Conservation (phyloP, 2,329 filamentous ascomycete species). For the Scedosporium minutisporum region DNA sequence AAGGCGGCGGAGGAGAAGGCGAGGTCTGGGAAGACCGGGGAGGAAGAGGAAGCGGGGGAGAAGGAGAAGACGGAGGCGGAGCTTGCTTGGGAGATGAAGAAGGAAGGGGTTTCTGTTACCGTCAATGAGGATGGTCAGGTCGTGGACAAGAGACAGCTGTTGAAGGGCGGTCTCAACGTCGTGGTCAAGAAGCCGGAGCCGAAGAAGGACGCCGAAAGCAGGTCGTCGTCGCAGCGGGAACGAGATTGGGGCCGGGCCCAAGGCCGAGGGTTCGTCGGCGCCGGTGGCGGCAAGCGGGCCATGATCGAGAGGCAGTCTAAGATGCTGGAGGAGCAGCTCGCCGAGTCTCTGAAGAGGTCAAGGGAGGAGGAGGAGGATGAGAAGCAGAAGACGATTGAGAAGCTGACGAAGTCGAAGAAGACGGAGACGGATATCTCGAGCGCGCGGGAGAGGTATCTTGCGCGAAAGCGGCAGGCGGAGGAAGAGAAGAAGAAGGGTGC, state of each 20-base stretch:
- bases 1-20: slow-evolving; percentile 51
- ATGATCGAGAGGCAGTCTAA: slow-evolving; percentile 67
- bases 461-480: slow-evolving; percentile 64
- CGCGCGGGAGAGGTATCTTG: slow-evolving; percentile 70
- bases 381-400: slow-evolving; percentile 49
- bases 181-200: slow-evolving; percentile 40
- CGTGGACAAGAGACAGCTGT: slow-evolving; percentile 72
- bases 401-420: slow-evolving; percentile 66
- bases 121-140: slow-evolving; percentile 78
- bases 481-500: slow-evolving; percentile 48
- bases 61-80: slow-evolving; percentile 50
- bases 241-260: slow-evolving; percentile 1
- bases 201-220: not conserved
- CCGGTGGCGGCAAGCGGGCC: slow-evolving; percentile 47
- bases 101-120: slow-evolving; percentile 49
- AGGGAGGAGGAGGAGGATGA: slow-evolving; percentile 60
- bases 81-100: slow-evolving; percentile 57
- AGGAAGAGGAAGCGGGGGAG: slow-evolving; percentile 21
- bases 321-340: slow-evolving; percentile 72
- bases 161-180: slow-evolving; percentile 67
- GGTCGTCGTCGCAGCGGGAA: slow-evolving; percentile 3
- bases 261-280: slow-evolving; percentile 28
- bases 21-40: slow-evolving; percentile 29
- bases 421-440: slow-evolving; percentile 66
- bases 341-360: slow-evolving; percentile 60